A percentile compares a stretch with the other conserved stretches of the same genome.
These are phyloP conservation scores for Parietaria judaica DNA, from an alignment of 306 rosid genomes.

Conservation along the genomic window DNA sequence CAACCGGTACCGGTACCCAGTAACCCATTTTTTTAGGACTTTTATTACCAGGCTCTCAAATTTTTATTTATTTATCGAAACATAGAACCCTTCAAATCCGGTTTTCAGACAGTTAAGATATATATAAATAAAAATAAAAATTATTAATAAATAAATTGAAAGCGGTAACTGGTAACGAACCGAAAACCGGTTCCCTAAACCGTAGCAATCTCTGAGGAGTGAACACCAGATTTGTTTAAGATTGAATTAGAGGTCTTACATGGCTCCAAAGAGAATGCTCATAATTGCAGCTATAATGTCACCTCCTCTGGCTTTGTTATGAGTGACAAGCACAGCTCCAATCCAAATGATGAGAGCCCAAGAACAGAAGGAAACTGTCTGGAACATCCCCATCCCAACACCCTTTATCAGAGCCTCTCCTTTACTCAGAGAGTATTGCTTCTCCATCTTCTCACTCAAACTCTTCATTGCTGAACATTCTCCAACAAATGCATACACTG, in stretches of 20 bases:
- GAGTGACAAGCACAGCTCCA: slow-evolving; percentile 70
- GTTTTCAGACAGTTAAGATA: too few species aligned
- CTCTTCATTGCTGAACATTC: slow-evolving; percentile 49
- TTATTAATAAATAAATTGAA: too few species aligned
- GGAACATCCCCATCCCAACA: slow-evolving; percentile 80
- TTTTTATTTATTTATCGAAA: too few species aligned
- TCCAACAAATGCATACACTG: slow-evolving; percentile 85
- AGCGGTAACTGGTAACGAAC: too few species aligned
- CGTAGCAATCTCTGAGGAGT: too few species aligned
- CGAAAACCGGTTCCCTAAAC: too few species aligned
- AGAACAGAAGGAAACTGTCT: slow-evolving; percentile 62
- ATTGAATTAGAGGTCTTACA: slow-evolving; percentile 32
- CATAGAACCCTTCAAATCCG: too few species aligned
- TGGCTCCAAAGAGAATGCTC: slow-evolving; percentile 93
- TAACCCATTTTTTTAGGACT: too few species aligned
- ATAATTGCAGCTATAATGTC: slow-evolving; percentile 64
- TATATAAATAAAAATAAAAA: too few species aligned
- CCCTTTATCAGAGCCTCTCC: slow-evolving; percentile 80
- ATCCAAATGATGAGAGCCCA: slow-evolving; percentile 84
- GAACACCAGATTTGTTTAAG: too few species aligned
- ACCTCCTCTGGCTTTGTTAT: slow-evolving; percentile 57
- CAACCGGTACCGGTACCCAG: too few species aligned
- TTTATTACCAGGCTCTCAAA: too few species aligned
- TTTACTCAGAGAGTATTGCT: slow-evolving; percentile 46
- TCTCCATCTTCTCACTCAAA: slow-evolving; percentile 48